phyloP scores from a whole-genome alignment of 192 early-diverging fungal genomes.

The Coemansia sp. region DNA sequence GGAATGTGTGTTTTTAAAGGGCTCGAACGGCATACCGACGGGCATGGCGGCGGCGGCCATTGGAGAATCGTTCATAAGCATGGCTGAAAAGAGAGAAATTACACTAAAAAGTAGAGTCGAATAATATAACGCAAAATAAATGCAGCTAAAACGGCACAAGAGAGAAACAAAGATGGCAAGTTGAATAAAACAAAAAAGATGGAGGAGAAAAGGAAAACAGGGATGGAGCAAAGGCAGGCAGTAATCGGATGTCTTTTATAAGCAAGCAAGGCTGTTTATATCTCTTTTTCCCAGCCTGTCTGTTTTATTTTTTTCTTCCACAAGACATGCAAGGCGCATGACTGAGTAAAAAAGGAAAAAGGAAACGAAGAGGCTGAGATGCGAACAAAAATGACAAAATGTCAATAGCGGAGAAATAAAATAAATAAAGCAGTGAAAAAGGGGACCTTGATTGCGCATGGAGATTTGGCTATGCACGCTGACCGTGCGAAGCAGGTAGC shows the following conservation, averaged over 20 bases:
- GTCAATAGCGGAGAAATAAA: no score
- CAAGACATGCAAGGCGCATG: constrained; percentile 2
- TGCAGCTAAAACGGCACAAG: no score
- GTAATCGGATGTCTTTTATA: constrained; percentile 8
- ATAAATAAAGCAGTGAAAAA: no score
- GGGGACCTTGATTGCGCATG: background rate
- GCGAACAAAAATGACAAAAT: background rate
- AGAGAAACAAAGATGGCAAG: no score
- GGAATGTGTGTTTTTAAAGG: constrained; percentile 25
- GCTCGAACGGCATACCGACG: constrained; percentile 39
- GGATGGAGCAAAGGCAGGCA: background rate
- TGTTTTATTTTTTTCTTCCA: constrained; percentile 12
- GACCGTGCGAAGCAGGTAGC: no score
- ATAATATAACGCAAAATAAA: no score
- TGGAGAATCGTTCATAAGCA: constrained; percentile 42
- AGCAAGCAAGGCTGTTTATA: background rate
- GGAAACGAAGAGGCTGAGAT: background rate
- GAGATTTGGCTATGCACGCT: no score
- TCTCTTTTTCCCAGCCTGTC: background rate
- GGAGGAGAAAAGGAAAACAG: constrained; percentile 5
- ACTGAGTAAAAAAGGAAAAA: constrained; percentile 6
- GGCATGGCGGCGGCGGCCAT: constrained; percentile 19
- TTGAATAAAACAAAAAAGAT: background rate
- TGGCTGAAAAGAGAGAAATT: constrained; percentile 2
- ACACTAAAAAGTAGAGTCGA: constrained; percentile 1